Percentiles rank a stretch among this genome's conserved stretches.
Conservation (phyloP, 1,139 yeast genomes). For the Suzukiozyma palmioleophila region DNA sequence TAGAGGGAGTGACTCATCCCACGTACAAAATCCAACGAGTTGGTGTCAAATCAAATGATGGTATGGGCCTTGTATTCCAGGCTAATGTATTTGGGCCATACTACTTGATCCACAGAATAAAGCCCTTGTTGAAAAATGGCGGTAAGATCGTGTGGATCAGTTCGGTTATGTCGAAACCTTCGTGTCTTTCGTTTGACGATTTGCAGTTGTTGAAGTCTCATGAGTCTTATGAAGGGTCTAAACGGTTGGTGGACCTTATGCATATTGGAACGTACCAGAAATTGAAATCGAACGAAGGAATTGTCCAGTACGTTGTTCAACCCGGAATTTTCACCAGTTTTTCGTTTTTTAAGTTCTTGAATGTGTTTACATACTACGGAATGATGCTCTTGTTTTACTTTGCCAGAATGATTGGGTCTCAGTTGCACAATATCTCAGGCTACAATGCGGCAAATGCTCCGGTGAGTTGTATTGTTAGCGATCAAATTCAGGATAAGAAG, state of each 20-base stretch:
- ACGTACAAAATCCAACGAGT: constrained; percentile 75
- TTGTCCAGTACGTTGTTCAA: constrained; percentile 74
- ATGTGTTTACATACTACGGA: constrained; percentile 74
- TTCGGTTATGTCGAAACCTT: constrained; percentile 71
- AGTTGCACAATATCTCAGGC: constrained; percentile 85
- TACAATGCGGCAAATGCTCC: constrained; percentile 89
- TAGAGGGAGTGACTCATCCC: constrained; percentile 80
- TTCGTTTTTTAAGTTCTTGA: constrained; percentile 72
- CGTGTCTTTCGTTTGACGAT: constrained; percentile 68
- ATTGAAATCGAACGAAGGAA: constrained; percentile 43
- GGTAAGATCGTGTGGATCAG: constrained; percentile 83
- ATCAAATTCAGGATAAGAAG: constrained; percentile 47
- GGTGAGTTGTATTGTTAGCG: constrained; percentile 30
- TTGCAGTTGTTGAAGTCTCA: constrained; percentile 61
- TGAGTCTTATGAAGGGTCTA: constrained; percentile 88
- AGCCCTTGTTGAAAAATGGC: constrained; percentile 47
- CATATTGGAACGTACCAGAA: constrained; percentile 65
- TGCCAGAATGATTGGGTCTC: constrained; percentile 80
- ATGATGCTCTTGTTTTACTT: constrained; percentile 80
- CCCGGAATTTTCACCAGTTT: constrained; percentile 93
- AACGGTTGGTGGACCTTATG: constrained; percentile 76
- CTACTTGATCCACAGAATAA: constrained; percentile 63
- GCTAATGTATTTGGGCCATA: constrained; percentile 96
- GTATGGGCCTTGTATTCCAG: constrained; percentile 84
- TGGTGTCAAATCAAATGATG: constrained; percentile 70